phyloP scores from a whole-genome alignment of 768 basidiomycete genomes.

The Xerocomellus amylosporus region DNA sequence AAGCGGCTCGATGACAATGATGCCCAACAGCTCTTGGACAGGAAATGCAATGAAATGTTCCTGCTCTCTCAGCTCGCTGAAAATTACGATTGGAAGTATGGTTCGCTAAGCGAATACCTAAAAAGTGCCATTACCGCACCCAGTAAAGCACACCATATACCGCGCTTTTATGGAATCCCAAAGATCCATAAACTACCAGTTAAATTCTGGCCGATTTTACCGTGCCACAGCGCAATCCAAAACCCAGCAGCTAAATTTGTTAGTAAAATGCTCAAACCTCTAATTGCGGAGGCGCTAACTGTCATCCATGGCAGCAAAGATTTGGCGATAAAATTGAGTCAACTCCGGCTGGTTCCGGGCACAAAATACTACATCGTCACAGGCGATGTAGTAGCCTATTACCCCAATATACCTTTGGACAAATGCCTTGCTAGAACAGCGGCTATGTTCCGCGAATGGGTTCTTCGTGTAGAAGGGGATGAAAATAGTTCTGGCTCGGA shows the following conservation, averaged over 20 bases:
- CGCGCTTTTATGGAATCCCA: conserved; percentile 6
- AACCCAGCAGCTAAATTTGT: not conserved
- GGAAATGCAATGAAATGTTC: not conserved
- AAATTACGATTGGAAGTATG: not conserved
- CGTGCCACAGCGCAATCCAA: not conserved
- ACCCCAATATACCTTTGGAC: not conserved
- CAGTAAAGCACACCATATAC: not conserved
- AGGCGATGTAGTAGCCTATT: not conserved
- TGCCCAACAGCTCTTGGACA: not conserved
- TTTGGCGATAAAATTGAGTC: conserved; percentile 14
- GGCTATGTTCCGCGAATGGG: too few relatives aligned
- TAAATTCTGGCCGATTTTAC: not conserved
- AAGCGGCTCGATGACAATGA: too few relatives aligned
- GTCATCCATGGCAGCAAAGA: conserved; percentile 5
- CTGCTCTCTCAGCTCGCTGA: not conserved
- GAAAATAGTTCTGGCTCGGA: too few relatives aligned
- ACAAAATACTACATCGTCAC: not conserved
- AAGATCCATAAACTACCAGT: conserved; percentile 11
- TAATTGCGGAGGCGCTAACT: not conserved
- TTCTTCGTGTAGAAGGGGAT: too few relatives aligned
- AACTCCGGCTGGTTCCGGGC: rapidly evolving
- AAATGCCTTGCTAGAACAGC: not conserved
- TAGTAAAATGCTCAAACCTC: conserved; percentile 9
- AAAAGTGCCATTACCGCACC: rapidly evolving
- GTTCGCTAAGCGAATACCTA: rapidly evolving